phyloP scores from a whole-genome alignment of 176 grass and related monocot genomes.

The Puccinellia tenuiflora region DNA sequence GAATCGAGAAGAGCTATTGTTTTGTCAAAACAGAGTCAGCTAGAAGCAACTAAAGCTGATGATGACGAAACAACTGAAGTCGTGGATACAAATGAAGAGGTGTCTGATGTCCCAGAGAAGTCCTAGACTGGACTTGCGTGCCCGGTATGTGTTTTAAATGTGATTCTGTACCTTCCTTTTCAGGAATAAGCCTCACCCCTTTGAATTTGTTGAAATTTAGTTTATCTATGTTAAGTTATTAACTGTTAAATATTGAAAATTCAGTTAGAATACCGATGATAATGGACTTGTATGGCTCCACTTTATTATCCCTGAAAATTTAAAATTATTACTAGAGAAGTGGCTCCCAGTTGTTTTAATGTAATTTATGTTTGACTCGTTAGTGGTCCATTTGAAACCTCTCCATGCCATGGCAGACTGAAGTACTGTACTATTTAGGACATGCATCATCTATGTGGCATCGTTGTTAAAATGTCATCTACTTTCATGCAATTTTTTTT shows the following conservation, averaged over 20 bases:
- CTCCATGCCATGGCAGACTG: neutral
- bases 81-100: slow-evolving; percentile 26
- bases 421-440: neutral
- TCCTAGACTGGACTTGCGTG: slow-evolving; percentile 8
- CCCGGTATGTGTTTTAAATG: slow-evolving; percentile 30
- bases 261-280: neutral
- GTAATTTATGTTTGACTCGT: neutral
- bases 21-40: slow-evolving; percentile 46
- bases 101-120: slow-evolving; percentile 13
- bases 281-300: neutral
- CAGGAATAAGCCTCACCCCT: neutral
- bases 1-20: slow-evolving; percentile 47
- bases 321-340: neutral
- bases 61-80: slow-evolving; percentile 16
- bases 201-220: neutral
- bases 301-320: neutral
- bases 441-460: neutral
- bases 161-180: slow-evolving; percentile 6
- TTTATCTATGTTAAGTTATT: slow-evolving; percentile 10
- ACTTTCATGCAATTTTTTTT: neutral
- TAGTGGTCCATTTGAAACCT: neutral
- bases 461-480: neutral
- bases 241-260: neutral
- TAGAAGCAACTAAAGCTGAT: slow-evolving; percentile 26
- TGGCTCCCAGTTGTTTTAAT: neutral